Evolutionary conservation across 805 yeast genomes (phyloP).

Genomic region (Scheffersomyces ergatensis): DNA sequence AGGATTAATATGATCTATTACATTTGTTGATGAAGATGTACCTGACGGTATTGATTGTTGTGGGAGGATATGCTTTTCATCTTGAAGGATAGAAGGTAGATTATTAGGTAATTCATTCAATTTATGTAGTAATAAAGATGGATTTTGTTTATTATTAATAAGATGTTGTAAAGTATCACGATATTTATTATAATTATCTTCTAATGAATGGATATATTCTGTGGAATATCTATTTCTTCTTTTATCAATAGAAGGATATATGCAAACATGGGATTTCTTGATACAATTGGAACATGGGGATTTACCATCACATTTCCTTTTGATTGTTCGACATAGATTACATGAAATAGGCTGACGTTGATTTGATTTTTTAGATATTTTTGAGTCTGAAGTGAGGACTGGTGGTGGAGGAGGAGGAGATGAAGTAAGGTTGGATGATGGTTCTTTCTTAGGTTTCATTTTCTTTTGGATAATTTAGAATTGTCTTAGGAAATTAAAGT

Average conservation of each 20-base stretch:
- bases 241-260: slow-evolving; percentile 4
- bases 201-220: slow-evolving; percentile 3
- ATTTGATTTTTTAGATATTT: neutral
- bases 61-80: too few relatives aligned
- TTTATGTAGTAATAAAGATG: neutral
- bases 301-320: slow-evolving; percentile 7
- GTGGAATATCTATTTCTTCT: slow-evolving; percentile 6
- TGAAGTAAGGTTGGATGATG: too few relatives aligned
- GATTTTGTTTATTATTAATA: neutral
- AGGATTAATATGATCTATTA: too few relatives aligned
- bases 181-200: neutral
- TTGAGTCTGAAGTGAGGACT: too few relatives aligned
- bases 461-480: too few relatives aligned
- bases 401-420: too few relatives aligned
- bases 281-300: slow-evolving; percentile 5
- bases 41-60: neutral
- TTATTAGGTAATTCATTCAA: neutral
- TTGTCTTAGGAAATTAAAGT: too few relatives aligned
- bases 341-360: slow-evolving; percentile 3
- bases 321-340: slow-evolving; percentile 4
- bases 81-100: neutral
- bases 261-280: slow-evolving; percentile 3
- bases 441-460: too few relatives aligned
- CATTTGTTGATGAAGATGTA: neutral
- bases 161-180: neutral